Evolutionary conservation across 768 basidiomycete genomes (phyloP), one percentile per base, ranked within the genome.

Genomic region (Tulasnella sp.): DNA sequence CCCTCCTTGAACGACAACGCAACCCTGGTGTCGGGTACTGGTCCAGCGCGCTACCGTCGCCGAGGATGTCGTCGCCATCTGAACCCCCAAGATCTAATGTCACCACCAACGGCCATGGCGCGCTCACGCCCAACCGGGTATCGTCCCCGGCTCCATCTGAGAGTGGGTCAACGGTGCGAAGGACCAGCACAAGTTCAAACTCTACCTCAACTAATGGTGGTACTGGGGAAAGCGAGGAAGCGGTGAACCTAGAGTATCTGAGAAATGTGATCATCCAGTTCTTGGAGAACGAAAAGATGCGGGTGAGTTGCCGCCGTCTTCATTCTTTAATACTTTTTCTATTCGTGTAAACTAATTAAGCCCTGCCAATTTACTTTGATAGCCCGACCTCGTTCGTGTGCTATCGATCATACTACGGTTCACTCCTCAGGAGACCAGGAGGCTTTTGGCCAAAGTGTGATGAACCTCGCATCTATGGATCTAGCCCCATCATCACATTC

Each of bases 231-330:
- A 80, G 79, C 10, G 93, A 97, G 45, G 94, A 95, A 68, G 95
- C 95, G 63, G 80, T 98, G 56, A 98, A 95, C 67, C 74, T 95
- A 7, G 96, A 98, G 73, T 99, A 99, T 71, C 72, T 99, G 48
- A 79, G 96, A 60, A 98, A 98, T 70, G 88, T 98, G 30, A 91
- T 98, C 59, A 71, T 99, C 48, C 96, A 98, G 70, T 99, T 99
- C 74, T 76, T 99, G 51, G 96, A 99, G 69, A 89, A 97, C 73
- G 93, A 95, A 70, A 93, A 98, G 71, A 97, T 97, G 93, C 79
- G 96, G 73, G 93, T 93, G 68, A 69, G 89, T 75, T 11, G 7
- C 15, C n/a, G 19, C 4, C 7, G 34, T n/a, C n/a, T n/a, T n/a
- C 48, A 13, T 15, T 42, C 3, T 24, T 44, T 8, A 23, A 17